phyloP scores from a whole-genome alignment of 768 basidiomycete genomes.

The Lactarius evosmus region DNA sequence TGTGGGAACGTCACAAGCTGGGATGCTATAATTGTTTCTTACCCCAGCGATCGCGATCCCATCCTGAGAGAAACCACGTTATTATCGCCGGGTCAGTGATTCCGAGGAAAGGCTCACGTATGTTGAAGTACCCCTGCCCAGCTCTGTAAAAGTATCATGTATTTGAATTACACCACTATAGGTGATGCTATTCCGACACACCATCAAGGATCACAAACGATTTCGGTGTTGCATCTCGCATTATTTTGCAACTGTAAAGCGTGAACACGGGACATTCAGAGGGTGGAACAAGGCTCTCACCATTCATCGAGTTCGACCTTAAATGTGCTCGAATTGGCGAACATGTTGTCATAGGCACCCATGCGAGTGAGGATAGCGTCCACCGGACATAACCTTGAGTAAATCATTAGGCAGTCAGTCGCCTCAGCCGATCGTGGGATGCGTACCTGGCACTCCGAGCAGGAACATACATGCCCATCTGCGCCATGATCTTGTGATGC shows the following conservation, averaged over 20 bases:
- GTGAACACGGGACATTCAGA: background rate
- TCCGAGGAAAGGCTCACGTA: conserved; percentile 49
- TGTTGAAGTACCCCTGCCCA: conserved; percentile 94
- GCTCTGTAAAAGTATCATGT: conserved; percentile 49
- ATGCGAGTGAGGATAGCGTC: conserved; percentile 94
- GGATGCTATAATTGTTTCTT: conserved; percentile 29
- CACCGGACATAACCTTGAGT: conserved; percentile 72
- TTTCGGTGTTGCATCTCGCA: conserved; percentile 89
- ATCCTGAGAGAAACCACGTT: conserved; percentile 49
- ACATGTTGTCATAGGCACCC: conserved; percentile 99
- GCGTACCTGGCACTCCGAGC: conserved; percentile 72
- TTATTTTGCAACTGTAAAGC: conserved; percentile 74
- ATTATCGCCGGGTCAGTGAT: conserved; percentile 15
- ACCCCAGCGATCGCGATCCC: conserved; percentile 98
- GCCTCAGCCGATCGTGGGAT: conserved; percentile 1
- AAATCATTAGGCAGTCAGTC: conserved; percentile 8
- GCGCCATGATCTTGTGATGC: conserved; percentile 72
- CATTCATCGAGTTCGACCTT: conserved; percentile 99
- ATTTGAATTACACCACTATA: background rate
- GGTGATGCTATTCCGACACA: conserved; percentile 36
- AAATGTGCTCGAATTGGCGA: conserved; percentile 91
- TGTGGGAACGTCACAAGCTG: background rate
- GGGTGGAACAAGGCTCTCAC: conserved; percentile 38
- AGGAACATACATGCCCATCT: conserved; percentile 94
- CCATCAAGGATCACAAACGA: conserved; percentile 95